Base-by-base conservation (phyloP, 257 asterid species). In the Pogostemon cablin region DNA sequence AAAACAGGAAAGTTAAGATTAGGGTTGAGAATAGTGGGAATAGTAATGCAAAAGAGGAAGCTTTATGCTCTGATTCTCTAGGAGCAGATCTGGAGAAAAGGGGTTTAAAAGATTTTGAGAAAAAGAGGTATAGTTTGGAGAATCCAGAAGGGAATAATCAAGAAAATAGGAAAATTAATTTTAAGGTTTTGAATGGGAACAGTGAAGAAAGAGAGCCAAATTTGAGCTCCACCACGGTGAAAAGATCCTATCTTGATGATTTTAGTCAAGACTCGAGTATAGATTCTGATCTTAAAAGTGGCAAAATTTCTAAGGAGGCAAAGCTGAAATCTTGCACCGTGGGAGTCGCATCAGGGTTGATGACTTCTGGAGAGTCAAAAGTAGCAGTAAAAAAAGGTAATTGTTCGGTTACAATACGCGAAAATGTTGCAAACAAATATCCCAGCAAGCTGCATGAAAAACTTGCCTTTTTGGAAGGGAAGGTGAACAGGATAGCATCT, bases 381-480 rank as follows among this genome's bases (percentile, higher is more conserved):
- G 17, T 38, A 57, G 70, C 38, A 65, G 76, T 52, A 48, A 84
- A 65, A 80, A 81, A 75, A 0, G 66, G 73, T 62, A 61, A 50
- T 74, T 50, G 40, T 75, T 12, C 73, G 8, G 74, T 79, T 57
- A 65, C 49, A 15, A 5, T 12, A 2, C 47, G 42, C 35, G 77
- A 59, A 50, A 67, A 46, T 62, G 62, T 47, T 25, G 67, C 47
- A 34, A 79, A 72, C 56, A 86, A 86, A 79, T 74, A 82, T 74
- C 89, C 91, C 0, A 91, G 95, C 78, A 86, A 86, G 83, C 86
- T 91, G 68, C 95, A 87, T 0, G 98, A 89, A 50, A 91, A 91
- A 75, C 95, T 91, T 78, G 96, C 96, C 0, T 91, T 87, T 72
- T 72, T 91, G 84, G 98, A 91, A 82, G 96, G 96, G 43, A 91